These are phyloP conservation scores for Eutypa lata DNA, from an alignment of 2,329 filamentous ascomycete genomes.

Conservation along the genomic window DNA sequence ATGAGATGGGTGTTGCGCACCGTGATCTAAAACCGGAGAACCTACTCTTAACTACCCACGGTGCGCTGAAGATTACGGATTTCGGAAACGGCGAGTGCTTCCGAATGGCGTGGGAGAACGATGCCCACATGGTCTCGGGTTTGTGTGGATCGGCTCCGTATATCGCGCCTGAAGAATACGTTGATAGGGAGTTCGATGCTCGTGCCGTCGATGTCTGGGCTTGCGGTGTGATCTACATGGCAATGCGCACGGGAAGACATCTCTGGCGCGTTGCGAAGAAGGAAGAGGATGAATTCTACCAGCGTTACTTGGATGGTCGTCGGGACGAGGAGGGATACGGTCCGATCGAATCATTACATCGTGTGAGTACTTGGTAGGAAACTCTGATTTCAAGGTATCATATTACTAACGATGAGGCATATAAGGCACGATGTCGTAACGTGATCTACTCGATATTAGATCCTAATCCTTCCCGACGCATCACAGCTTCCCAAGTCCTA, in stretches of 20 bases:
- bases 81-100: slow-evolving; percentile 99
- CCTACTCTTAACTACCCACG: slow-evolving; percentile 85
- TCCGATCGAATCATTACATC: slow-evolving; percentile 90
- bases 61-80: slow-evolving; percentile 94
- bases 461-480: slow-evolving; percentile 85
- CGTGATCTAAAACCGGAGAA: slow-evolving; percentile 97
- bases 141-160: slow-evolving; percentile 96
- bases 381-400: slow-evolving; percentile 1
- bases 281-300: slow-evolving; percentile 96
- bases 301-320: slow-evolving; percentile 86
- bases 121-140: slow-evolving; percentile 96
- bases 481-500: slow-evolving; percentile 93
- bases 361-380: slow-evolving; percentile 59
- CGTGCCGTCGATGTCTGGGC: slow-evolving; percentile 98
- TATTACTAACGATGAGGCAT: slow-evolving; percentile 16
- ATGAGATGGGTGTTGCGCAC: slow-evolving; percentile 98
- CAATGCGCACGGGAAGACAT: slow-evolving; percentile 94
- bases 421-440: slow-evolving; percentile 89
- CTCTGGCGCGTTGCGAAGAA: slow-evolving; percentile 96
- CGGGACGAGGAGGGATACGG: slow-evolving; percentile 94
- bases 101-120: slow-evolving; percentile 98
- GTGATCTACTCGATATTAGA: slow-evolving; percentile 99
- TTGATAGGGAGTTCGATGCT: slow-evolving; percentile 92
- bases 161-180: slow-evolving; percentile 95
- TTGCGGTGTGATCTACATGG: slow-evolving; percentile 99